These are phyloP conservation scores for Quercus rubra DNA, from an alignment of 306 rosid genomes.

Conservation along the genomic window DNA sequence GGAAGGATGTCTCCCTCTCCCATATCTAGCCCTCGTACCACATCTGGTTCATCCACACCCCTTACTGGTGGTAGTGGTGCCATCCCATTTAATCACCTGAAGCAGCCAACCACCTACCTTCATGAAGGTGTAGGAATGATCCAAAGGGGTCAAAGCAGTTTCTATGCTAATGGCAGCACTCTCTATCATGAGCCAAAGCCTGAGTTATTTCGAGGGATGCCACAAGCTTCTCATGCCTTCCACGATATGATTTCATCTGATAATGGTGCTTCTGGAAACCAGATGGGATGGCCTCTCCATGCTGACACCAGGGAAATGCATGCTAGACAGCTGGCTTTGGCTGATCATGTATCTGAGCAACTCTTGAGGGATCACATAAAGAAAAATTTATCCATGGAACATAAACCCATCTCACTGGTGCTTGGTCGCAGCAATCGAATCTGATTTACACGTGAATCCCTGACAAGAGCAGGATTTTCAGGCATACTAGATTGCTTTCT, in stretches of 20 bases:
- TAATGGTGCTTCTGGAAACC: slow-evolving; percentile 36
- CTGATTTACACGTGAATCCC: slow-evolving; percentile 14
- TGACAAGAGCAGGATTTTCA: background rate
- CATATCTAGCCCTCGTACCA: slow-evolving; percentile 88
- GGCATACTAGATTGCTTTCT: background rate
- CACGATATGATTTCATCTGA: slow-evolving; percentile 35
- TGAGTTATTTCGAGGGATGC: slow-evolving; percentile 36
- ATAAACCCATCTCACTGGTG: slow-evolving; percentile 25
- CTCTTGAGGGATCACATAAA: slow-evolving; percentile 45
- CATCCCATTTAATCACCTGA: slow-evolving; percentile 59
- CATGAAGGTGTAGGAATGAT: slow-evolving; percentile 41
- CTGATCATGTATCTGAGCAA: slow-evolving; percentile 60
- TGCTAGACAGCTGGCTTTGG: slow-evolving; percentile 40
- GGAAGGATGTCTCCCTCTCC: slow-evolving; percentile 95
- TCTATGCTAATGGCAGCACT: slow-evolving; percentile 29
- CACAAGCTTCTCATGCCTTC: slow-evolving; percentile 40
- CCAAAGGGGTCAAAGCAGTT: slow-evolving; percentile 36
- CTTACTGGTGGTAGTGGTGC: slow-evolving; percentile 75
- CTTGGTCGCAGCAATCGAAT: slow-evolving; percentile 20
- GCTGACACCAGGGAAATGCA: slow-evolving; percentile 33
- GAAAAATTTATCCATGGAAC: slow-evolving; percentile 35
- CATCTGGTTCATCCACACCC: slow-evolving; percentile 94
- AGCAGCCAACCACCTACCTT: slow-evolving; percentile 39
- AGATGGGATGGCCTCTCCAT: slow-evolving; percentile 29
- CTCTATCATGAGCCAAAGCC: slow-evolving; percentile 42